Conservation (phyloP, 2,329 filamentous ascomycete genomes). For the Erysiphe pulchra region DNA sequence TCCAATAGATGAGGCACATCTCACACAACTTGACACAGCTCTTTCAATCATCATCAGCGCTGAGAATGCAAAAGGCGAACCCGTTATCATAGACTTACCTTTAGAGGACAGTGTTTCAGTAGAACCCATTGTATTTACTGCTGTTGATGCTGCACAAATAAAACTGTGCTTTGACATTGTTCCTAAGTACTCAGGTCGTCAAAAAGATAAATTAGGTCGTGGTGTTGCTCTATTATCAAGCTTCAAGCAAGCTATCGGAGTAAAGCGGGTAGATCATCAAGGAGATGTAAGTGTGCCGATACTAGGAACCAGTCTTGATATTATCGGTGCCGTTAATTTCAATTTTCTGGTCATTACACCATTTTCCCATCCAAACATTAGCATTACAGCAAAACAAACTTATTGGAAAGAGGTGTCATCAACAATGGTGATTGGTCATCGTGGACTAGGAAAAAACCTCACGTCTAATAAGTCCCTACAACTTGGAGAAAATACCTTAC, state of each 20-base stretch:
- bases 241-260: conserved; percentile 58
- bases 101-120: conserved; percentile 86
- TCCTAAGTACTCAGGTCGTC: conserved; percentile 75
- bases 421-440: conserved; percentile 54
- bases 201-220: conserved; percentile 71
- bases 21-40: conserved; percentile 81
- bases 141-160: conserved; percentile 51
- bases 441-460: conserved; percentile 74
- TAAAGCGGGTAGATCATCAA: conserved; percentile 73
- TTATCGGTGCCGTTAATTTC: conserved; percentile 89
- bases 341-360: conserved; percentile 90
- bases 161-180: conserved; percentile 87
- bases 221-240: conserved; percentile 71
- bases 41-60: conserved; percentile 79
- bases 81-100: conserved; percentile 72
- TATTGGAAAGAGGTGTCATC: conserved; percentile 89
- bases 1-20: conserved; percentile 65
- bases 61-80: conserved; percentile 59
- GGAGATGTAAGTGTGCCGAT: conserved; percentile 85
- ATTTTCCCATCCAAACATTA: conserved; percentile 84
- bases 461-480: conserved; percentile 66
- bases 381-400: conserved; percentile 67
- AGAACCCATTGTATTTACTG: conserved; percentile 75
- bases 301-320: conserved; percentile 52
- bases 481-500: conserved; percentile 84